Percentiles rank a stretch among this genome's conserved stretches.
Conservation (phyloP, 1,284 basidiomycete genomes). For the Phlebopus sp. region DNA sequence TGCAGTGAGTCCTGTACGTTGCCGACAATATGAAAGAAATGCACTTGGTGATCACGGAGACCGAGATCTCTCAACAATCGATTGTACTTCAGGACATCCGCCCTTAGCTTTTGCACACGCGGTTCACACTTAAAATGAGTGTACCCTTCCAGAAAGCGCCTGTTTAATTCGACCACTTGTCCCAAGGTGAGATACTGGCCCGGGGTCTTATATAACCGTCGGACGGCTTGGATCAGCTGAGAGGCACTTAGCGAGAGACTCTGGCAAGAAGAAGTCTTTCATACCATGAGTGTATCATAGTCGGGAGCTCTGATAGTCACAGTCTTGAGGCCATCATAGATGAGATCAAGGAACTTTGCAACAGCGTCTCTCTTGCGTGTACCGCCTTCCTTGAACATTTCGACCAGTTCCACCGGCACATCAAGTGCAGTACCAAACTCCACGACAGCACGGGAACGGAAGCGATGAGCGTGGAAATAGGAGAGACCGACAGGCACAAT, state of each 20-base stretch:
- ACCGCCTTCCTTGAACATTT: slow-evolving; percentile 91
- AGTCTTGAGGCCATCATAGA: slow-evolving; percentile 96
- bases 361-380: slow-evolving; percentile 89
- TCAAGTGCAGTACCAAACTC: slow-evolving; percentile 94
- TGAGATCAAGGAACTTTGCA: slow-evolving; percentile 84
- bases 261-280: slow-evolving; percentile 18
- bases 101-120: slow-evolving; percentile 78
- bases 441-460: slow-evolving; percentile 93
- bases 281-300: slow-evolving; percentile 96
- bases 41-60: slow-evolving; percentile 95
- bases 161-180: slow-evolving; percentile 96
- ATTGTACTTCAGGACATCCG: slow-evolving; percentile 92
- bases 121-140: slow-evolving; percentile 93
- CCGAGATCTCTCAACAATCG: slow-evolving; percentile 89
- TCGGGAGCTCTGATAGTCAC: slow-evolving; percentile 97
- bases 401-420: slow-evolving; percentile 82
- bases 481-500: slow-evolving; percentile 94
- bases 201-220: slow-evolving; percentile 92
- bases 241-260: slow-evolving; percentile 2
- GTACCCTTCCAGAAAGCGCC: slow-evolving; percentile 94
- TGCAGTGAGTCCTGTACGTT: neutral
- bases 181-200: slow-evolving; percentile 93
- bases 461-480: slow-evolving; percentile 95
- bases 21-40: neutral
- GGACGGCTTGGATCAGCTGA: slow-evolving; percentile 92